Conservation (phyloP, 169 alveolate species). For the Babesia microti region DNA sequence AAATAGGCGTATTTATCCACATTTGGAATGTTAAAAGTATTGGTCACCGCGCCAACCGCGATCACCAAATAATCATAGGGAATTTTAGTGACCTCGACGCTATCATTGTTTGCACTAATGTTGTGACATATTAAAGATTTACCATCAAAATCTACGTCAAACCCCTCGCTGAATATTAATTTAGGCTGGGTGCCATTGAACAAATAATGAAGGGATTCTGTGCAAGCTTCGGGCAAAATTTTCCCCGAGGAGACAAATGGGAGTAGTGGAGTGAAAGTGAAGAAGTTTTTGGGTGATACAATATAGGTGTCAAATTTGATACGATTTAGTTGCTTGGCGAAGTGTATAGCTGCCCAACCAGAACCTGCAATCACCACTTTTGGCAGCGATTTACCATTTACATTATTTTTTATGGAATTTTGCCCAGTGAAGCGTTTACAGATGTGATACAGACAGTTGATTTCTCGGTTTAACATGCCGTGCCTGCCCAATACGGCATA, state of each 20-base stretch:
- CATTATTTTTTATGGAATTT: too few species aligned
- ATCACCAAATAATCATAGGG: conserved; percentile 49
- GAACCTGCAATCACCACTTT: conserved; percentile 55
- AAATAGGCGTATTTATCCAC: conserved; percentile 56
- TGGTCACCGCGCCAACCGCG: conserved; percentile 59
- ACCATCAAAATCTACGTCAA: conserved; percentile 29
- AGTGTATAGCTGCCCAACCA: conserved; percentile 61
- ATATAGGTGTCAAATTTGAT: conserved; percentile 49
- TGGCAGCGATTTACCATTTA: too few species aligned
- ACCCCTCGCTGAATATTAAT: conserved; percentile 29
- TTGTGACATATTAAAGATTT: conserved; percentile 32
- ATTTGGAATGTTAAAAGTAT: conserved; percentile 54
- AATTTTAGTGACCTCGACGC: conserved; percentile 13
- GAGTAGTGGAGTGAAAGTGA: conserved; percentile 61
- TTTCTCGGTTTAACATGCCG: too few species aligned
- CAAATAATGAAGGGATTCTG: conserved; percentile 42
- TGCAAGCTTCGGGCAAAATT: conserved; percentile 28
- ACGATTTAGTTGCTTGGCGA: conserved; percentile 42
- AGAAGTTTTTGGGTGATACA: conserved; percentile 60
- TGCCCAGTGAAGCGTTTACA: too few species aligned
- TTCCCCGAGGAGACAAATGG: conserved; percentile 54
- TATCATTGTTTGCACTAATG: conserved; percentile 14
- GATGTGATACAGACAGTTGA: too few species aligned
- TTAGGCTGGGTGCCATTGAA: conserved; percentile 14
- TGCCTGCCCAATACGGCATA: too few species aligned